Evolutionary conservation across 352 stramenopile genomes (phyloP).

Genomic region (Pythium scleroteichum): DNA sequence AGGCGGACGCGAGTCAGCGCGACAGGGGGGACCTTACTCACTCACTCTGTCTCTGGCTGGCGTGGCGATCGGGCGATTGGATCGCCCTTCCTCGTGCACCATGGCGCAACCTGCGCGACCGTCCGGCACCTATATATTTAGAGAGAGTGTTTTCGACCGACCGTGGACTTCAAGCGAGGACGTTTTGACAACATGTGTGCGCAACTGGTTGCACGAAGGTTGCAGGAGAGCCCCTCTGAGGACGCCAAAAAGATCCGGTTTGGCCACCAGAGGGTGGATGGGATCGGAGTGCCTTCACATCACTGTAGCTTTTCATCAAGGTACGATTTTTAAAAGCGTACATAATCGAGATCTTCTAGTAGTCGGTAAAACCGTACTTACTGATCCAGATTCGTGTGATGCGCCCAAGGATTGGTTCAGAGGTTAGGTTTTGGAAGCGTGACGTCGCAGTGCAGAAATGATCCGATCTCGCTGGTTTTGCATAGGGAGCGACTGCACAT

Average conservation of each 20-base stretch:
- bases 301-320: conserved; percentile 10
- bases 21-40: conserved; percentile 8
- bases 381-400: conserved; percentile 13
- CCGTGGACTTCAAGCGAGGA: conserved; percentile 15
- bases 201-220: conserved; percentile 27
- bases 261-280: neutral
- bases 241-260: conserved; percentile 31
- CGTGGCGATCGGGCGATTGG: conserved; percentile 22
- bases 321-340: conserved; percentile 18
- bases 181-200: conserved; percentile 19
- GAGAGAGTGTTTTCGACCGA: conserved; percentile 15
- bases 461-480: conserved; percentile 5
- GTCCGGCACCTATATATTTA: neutral
- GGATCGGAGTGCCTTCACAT: neutral
- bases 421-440: conserved; percentile 20
- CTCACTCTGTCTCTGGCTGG: conserved; percentile 19
- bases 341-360: conserved; percentile 8
- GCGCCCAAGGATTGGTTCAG: conserved; percentile 9
- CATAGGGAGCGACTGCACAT: conserved; percentile 1
- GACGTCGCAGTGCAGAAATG: conserved; percentile 23
- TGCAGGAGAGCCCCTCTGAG: neutral
- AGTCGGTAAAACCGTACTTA: conserved; percentile 1
- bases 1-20: conserved; percentile 16
- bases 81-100: conserved; percentile 20
- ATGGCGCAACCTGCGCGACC: conserved; percentile 33